phyloP scores from a whole-genome alignment of 1,284 basidiomycete species.

The Hemileccinum hortonii region DNA sequence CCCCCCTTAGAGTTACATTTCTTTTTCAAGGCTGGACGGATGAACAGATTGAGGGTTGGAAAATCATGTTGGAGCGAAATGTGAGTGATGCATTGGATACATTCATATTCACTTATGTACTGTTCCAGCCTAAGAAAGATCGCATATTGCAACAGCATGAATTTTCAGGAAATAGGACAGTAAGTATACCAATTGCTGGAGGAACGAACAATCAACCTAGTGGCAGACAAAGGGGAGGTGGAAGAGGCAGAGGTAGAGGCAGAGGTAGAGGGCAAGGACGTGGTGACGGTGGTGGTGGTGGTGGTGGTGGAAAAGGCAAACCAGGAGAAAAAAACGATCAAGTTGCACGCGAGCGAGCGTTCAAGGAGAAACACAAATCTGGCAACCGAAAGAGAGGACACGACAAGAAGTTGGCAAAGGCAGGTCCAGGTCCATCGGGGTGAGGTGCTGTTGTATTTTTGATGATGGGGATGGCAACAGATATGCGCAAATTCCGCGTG shows the following conservation, averaged over 20 bases:
- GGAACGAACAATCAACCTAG: constrained; percentile 19
- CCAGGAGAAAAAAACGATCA: constrained; percentile 27
- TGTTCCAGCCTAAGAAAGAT: constrained; percentile 66
- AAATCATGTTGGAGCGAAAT: constrained; percentile 80
- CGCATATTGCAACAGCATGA: constrained; percentile 70
- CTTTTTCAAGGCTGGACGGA: constrained; percentile 59
- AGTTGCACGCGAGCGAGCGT: constrained; percentile 51
- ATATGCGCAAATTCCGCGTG: neutral
- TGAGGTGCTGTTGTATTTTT: constrained; percentile 10
- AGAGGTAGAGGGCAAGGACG: constrained; percentile 36
- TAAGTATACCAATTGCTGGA: constrained; percentile 11
- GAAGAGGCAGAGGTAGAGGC: constrained; percentile 35
- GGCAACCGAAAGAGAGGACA: constrained; percentile 68
- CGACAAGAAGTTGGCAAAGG: constrained; percentile 73
- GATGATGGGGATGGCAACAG: neutral
- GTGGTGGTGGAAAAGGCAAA: constrained; percentile 38
- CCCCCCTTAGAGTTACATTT: neutral
- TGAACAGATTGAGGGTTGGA: constrained; percentile 88
- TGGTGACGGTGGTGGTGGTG: constrained; percentile 39
- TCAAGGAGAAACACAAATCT: constrained; percentile 75
- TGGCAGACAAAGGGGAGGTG: constrained; percentile 26
- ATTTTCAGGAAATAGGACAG: constrained; percentile 61
- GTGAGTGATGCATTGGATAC: constrained; percentile 45
- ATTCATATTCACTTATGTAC: constrained; percentile 12
- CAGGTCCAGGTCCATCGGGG: constrained; percentile 36